phyloP scores from a whole-genome alignment of 148 eudicot species.

The Chenopodium berlandieri region DNA sequence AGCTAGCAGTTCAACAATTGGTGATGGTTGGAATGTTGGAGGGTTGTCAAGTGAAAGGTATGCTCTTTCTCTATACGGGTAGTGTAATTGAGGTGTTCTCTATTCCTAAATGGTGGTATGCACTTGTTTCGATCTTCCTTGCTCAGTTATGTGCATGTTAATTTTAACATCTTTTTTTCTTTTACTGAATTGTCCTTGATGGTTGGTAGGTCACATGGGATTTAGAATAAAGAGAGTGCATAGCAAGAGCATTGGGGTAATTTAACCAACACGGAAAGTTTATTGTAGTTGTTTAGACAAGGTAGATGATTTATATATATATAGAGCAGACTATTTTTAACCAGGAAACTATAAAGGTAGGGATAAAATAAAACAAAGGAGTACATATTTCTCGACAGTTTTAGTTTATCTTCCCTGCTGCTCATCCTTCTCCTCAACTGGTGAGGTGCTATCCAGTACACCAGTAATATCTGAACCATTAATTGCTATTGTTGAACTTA shows the following conservation, averaged over 20 bases:
- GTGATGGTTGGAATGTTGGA: constrained; percentile 49
- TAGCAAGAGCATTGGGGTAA: too few species aligned
- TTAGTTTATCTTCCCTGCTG: not conserved
- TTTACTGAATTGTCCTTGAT: too few species aligned
- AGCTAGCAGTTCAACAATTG: constrained; percentile 57
- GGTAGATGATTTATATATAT: too few species aligned
- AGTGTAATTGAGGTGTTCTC: not conserved
- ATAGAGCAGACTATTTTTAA: too few species aligned
- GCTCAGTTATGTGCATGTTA: not conserved
- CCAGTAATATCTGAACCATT: not conserved
- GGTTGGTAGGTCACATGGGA: too few species aligned
- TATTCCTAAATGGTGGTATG: not conserved
- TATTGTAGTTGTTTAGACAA: too few species aligned
- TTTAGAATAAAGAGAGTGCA: too few species aligned
- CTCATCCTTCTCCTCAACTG: not conserved
- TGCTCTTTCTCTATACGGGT: constrained; percentile 1
- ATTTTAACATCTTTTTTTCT: too few species aligned
- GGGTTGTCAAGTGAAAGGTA: constrained; percentile 58
- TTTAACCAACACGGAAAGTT: too few species aligned
- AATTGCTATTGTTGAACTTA: not conserved
- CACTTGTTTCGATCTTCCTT: not conserved
- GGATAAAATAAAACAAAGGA: too few species aligned
- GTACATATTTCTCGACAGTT: not conserved
- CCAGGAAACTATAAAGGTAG: too few species aligned
- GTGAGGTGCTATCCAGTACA: not conserved